Evolutionary conservation across 768 basidiomycete genomes (phyloP).

Genomic region (Boletus reticuloceps): DNA sequence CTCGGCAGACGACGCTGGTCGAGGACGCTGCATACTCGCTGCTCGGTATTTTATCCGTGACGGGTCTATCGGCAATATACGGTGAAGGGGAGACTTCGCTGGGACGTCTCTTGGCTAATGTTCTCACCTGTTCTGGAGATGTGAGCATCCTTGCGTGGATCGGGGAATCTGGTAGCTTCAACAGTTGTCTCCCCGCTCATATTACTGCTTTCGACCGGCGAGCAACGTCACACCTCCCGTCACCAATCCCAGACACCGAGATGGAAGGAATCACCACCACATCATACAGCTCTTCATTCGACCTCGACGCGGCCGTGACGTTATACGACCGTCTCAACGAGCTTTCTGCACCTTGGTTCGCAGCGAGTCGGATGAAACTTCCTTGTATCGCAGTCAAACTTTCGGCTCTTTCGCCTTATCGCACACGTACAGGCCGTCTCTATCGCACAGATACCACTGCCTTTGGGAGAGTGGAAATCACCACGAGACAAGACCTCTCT

Average conservation of each 20-base stretch:
- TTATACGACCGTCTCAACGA: not conserved
- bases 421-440: not conserved
- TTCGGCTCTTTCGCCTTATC: not conserved
- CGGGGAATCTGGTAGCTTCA: not conserved
- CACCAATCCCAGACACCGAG: not conserved
- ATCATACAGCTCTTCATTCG: not conserved
- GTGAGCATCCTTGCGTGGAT: not conserved
- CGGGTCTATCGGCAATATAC: not conserved
- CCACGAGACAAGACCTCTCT: no score
- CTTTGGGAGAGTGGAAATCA: not conserved
- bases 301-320: not conserved
- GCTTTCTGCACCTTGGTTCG: not conserved
- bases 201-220: not conserved
- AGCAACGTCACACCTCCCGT: not conserved
- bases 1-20: not conserved
- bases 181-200: not conserved
- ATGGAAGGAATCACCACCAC: no score
- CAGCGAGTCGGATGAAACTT: not conserved
- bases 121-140: not conserved
- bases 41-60: not conserved
- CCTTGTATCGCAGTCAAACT: not conserved
- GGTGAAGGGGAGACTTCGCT: not conserved
- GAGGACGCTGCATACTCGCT: not conserved
- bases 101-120: not conserved
- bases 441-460: not conserved